Percentiles rank a stretch among this genome's conserved stretches.
Evolutionary conservation across 129 eudicot genomes (phyloP).

Genomic region (Arctium minus): DNA sequence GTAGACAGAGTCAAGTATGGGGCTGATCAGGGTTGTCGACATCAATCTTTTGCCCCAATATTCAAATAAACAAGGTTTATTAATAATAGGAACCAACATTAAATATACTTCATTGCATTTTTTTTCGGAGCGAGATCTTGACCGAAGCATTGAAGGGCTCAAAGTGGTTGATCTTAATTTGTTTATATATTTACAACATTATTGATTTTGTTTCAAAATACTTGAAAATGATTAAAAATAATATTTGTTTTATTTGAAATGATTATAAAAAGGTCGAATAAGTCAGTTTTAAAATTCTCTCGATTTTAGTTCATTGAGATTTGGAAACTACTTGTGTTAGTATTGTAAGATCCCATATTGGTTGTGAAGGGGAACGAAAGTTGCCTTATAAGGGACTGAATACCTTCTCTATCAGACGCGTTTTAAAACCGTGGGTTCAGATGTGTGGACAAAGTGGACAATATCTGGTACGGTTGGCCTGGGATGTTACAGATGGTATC

Average conservation of each 20-base stretch:
- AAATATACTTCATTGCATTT: conserved; percentile 5
- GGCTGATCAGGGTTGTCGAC: too few species aligned
- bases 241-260: neutral
- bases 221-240: neutral
- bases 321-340: neutral
- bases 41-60: neutral
- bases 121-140: conserved; percentile 20
- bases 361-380: too few species aligned
- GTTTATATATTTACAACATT: neutral
- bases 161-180: neutral
- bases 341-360: too few species aligned
- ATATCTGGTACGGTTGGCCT: too few species aligned
- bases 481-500: too few species aligned
- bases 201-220: neutral
- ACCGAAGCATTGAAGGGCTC: conserved; percentile 15
- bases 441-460: too few species aligned
- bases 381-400: too few species aligned
- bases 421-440: too few species aligned
- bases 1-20: too few species aligned
- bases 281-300: neutral
- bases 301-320: neutral
- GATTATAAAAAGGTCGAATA: neutral
- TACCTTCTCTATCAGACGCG: too few species aligned
- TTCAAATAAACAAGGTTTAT: neutral
- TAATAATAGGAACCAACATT: neutral